Percentiles rank a stretch among this genome's conserved stretches.
Conservation (phyloP, 768 basidiomycete genomes). For the Kondoa subrosea region DNA sequence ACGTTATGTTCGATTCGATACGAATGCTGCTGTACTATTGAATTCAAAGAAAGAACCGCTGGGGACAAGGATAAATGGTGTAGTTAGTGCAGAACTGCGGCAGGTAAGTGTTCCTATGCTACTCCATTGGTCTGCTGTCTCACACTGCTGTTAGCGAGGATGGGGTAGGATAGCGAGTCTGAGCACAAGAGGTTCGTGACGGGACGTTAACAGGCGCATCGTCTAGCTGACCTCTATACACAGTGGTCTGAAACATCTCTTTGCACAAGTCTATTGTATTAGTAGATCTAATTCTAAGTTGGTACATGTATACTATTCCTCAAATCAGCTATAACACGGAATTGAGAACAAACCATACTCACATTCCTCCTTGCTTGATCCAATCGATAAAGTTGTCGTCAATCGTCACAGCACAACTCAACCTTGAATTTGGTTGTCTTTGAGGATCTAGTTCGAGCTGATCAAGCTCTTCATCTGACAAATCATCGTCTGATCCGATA, state of each 20-base stretch:
- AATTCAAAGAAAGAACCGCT: conserved; percentile 89
- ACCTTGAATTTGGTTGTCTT: not conserved
- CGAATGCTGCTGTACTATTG: conserved; percentile 82
- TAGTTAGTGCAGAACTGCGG: conserved; percentile 77
- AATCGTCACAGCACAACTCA: not conserved
- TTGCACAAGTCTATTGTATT: too few relatives aligned
- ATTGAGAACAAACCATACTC: not conserved
- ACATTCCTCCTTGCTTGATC: not conserved
- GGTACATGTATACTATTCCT: not conserved
- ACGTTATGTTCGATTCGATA: conserved; percentile 72
- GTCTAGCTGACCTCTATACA: too few relatives aligned
- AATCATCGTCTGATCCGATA: not conserved
- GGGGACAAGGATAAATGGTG: conserved; percentile 82
- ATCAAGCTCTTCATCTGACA: not conserved
- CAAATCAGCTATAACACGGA: not conserved
- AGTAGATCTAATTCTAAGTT: too few relatives aligned
- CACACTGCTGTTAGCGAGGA: not conserved
- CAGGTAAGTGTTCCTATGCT: conserved; percentile 32
- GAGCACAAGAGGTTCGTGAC: not conserved
- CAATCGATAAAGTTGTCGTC: not conserved
- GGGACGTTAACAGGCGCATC: too few relatives aligned
- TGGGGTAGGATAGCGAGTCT: conserved; percentile 1
- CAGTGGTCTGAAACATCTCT: too few relatives aligned
- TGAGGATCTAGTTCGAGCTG: not conserved
- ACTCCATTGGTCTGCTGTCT: not conserved